Evolutionary conservation across 2,329 filamentous ascomycete species (phyloP), one percentile per base, ranked within the genome.

Genomic region (Colletotrichum neosansevieriae): DNA sequence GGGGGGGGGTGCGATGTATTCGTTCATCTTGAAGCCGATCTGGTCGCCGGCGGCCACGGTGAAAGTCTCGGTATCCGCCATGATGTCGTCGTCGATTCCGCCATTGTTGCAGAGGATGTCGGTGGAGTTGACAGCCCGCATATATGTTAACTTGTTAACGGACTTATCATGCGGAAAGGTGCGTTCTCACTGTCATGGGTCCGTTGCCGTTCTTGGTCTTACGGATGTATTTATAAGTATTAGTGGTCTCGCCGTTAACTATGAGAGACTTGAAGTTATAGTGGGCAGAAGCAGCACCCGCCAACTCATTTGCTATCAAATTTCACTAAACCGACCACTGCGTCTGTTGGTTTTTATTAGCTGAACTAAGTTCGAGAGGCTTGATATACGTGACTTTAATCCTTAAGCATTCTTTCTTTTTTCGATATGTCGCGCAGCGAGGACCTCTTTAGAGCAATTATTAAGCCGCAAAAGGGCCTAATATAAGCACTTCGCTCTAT

Each of bases 181-280:
- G 21, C 21, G 21, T 21, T 21, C 21, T 21, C 21, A 21, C 21
- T 21, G 40, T 29, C 42, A 61, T 61, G 24, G 69, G 69, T 19
- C 58, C 64, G 62, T 70, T 67, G 17, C 24, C 40, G 40, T 58
- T 45, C 42, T 15, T 65, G 44, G 66, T 59, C 34, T 60, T 51
- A 47, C 67, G 67, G 44, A 70, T 38, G 51, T 70, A 70, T 40
- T 63, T 49, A 58, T 70, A 70, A 57, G 65, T 54, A 40, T 53
- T 50, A 36, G 71, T 71, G 47, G 50, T 51, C 44, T 64, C 38
- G 34, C 67, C 72, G 65, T 73, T 72, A 62, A 72, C 61, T 38
- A 71, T 63, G 6, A 73, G 64, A 24, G 60, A 60, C 59, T 70
- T 64, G 50, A 73, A 73, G 69, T 67, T 72, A 70, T 73, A 74